Percentiles rank a stretch among this genome's conserved stretches.
Evolutionary conservation across 768 basidiomycete genomes (phyloP).

Genomic region (Mycena epipterygia): DNA sequence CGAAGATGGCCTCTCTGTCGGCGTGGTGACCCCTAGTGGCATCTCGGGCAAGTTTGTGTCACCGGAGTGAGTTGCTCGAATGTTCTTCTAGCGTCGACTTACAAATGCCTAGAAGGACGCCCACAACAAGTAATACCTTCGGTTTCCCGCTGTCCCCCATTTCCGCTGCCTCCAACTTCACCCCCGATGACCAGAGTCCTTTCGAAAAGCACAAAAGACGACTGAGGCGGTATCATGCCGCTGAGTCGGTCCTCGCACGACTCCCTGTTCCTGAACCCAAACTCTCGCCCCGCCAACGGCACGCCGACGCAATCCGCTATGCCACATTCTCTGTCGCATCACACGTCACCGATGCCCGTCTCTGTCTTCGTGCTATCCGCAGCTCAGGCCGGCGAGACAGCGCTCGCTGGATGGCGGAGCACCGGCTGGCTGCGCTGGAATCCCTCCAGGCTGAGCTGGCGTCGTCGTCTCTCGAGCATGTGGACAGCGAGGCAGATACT

Average conservation of each 20-base stretch:
- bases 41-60: conserved; percentile 13
- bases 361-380: not conserved
- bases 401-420: conserved; percentile 35
- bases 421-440: conserved; percentile 24
- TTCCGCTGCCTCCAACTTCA: conserved; percentile 6
- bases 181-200: conserved; percentile 17
- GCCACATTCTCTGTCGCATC: conserved; percentile 12
- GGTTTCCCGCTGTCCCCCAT: conserved; percentile 29
- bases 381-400: conserved; percentile 13
- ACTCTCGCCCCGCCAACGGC: conserved; percentile 12
- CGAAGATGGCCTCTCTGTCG: conserved; percentile 14
- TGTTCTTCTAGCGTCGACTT: not conserved
- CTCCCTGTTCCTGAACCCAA: conserved; percentile 1
- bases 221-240: conserved; percentile 28
- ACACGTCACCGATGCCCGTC: conserved; percentile 20
- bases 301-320: conserved; percentile 15
- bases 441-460: conserved; percentile 14
- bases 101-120: too few species aligned
- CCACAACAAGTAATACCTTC: conserved; percentile 23
- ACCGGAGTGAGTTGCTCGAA: conserved; percentile 1
- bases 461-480: not conserved
- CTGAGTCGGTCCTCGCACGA: conserved; percentile 27
- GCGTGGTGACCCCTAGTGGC: conserved; percentile 30
- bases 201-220: conserved; percentile 34
- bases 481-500: not conserved